Evolutionary conservation across 73 alveolate genomes (phyloP).

Genomic region (Symbiodinium pilosum): DNA sequence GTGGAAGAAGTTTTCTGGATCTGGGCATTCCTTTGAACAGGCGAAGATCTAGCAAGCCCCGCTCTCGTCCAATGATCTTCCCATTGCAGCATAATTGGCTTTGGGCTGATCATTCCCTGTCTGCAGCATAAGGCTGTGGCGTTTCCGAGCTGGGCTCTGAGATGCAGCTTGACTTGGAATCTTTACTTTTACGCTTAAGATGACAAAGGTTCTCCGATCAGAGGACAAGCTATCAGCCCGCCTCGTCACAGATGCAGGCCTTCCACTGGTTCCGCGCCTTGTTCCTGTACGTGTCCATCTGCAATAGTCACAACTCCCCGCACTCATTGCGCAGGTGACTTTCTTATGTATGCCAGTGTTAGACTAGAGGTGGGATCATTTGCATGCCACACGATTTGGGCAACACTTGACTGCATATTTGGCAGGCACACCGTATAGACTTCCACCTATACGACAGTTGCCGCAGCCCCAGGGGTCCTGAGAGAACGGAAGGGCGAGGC

Average conservation of each 20-base stretch:
- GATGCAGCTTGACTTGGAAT: neutral
- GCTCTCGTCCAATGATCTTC: neutral
- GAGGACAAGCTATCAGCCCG: constrained; percentile 73
- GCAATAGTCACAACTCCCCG: no score
- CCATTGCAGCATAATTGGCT: neutral
- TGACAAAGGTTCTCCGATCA: constrained; percentile 40
- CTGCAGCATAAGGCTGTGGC: constrained; percentile 16
- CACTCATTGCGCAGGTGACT: constrained; percentile 37
- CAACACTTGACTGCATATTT: neutral
- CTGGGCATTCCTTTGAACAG: no score
- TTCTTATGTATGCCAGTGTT: constrained; percentile 63
- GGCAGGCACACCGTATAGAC: constrained; percentile 29
- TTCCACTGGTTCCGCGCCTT: no score
- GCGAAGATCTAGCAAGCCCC: constrained; percentile 28
- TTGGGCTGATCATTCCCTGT: neutral
- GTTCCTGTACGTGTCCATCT: no score
- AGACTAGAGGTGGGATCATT: constrained; percentile 11
- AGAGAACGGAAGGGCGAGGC: neutral
- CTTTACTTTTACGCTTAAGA: neutral
- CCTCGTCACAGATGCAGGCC: constrained; percentile 55
- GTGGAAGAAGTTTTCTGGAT: no score
- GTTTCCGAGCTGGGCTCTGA: neutral
- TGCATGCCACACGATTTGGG: neutral
- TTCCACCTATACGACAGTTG: constrained; percentile 65
- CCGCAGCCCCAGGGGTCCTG: neutral